Percentiles rank a stretch among this genome's conserved stretches.
phyloP scores from a whole-genome alignment of 441 rosid genomes.

The Mallotus japonicus region DNA sequence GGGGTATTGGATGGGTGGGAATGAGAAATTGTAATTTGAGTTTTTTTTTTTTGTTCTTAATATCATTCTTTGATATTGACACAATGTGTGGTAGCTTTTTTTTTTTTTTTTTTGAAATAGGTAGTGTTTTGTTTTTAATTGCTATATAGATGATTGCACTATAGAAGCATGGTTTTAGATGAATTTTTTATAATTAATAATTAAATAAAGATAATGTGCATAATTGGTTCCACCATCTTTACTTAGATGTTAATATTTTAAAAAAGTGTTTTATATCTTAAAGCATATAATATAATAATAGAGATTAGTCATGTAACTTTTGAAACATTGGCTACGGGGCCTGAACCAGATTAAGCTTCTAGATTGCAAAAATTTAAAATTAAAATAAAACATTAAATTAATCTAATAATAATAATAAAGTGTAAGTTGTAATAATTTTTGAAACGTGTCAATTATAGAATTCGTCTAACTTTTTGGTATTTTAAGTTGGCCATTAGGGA shows the following conservation, averaged over 20 bases:
- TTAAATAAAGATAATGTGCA: slow-evolving; percentile 31
- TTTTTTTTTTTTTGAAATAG: no score
- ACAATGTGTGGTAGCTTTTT: background rate
- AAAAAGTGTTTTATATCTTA: slow-evolving; percentile 10
- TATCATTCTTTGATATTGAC: slow-evolving; percentile 35
- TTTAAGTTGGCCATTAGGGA: slow-evolving; percentile 44
- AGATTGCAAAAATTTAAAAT: slow-evolving; percentile 31
- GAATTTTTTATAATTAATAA: background rate
- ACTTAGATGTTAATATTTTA: slow-evolving; percentile 24
- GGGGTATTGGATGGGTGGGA: slow-evolving; percentile 1
- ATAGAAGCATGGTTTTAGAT: slow-evolving; percentile 31
- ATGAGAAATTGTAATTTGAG: slow-evolving; percentile 25
- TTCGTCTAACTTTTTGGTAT: slow-evolving; percentile 30
- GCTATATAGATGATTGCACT: slow-evolving; percentile 31
- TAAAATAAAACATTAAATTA: no score
- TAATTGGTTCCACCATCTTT: slow-evolving; percentile 68
- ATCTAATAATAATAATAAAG: background rate
- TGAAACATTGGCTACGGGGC: slow-evolving; percentile 56
- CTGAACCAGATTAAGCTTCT: slow-evolving; percentile 52
- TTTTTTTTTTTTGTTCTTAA: slow-evolving; percentile 5
- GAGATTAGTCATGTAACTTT: slow-evolving; percentile 41
- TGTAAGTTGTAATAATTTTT: background rate
- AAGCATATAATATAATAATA: slow-evolving; percentile 16
- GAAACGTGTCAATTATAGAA: slow-evolving; percentile 41
- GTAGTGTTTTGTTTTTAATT: background rate